Evolutionary conservation across 345 rosid species (phyloP).

Genomic region (sweet orange (Citrus sinensis)): DVS_A1.0 CM039165.1:37607501-37608000

Average conservation of each 20-base stretch:
- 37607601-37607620: constrained; percentile 91
- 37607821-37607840: constrained; percentile 60
- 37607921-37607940: constrained; percentile 92
- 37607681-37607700: constrained; percentile 73
- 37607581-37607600: constrained; percentile 89
- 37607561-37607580: constrained; percentile 49
- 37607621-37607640: constrained; percentile 53
- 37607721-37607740: constrained; percentile 80
- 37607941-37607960: constrained; percentile 70
- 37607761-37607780: constrained; percentile 92
- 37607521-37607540: constrained; percentile 74
- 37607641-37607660: constrained; percentile 72
- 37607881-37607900: constrained; percentile 47
- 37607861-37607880: constrained; percentile 75
- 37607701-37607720: constrained; percentile 80
- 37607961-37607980: constrained; percentile 69
- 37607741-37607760: constrained; percentile 72
- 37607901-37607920: constrained; percentile 57
- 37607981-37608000: constrained; percentile 78
- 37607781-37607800: constrained; percentile 87
- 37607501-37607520: constrained; percentile 66
- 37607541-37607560: constrained; percentile 71
- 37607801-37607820: constrained; percentile 74
- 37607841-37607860: constrained; percentile 80
- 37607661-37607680: constrained; percentile 85